Base-by-base conservation (phyloP, 176 grass and related monocot species). In the Oryza glumipatula region DNA sequence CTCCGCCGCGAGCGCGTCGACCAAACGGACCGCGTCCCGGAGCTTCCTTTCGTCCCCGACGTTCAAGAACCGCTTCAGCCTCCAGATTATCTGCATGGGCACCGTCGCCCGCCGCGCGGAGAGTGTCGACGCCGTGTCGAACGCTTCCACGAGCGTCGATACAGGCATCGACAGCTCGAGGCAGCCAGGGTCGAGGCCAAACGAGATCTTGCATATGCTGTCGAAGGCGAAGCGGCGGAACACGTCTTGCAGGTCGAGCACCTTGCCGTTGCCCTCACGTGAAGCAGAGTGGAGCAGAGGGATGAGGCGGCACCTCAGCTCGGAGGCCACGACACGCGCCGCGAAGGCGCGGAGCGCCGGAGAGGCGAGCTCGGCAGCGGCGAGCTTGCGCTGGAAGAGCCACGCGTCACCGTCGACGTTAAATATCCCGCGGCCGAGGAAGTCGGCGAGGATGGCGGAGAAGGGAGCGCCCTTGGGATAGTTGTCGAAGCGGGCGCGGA, bases 351-450 rank as follows among this genome's bases (percentile, higher is more conserved):
- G 72, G 21, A 97, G 74, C 28, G 70, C 82, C 11, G 86, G 80
- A 9, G 89, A 79, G 0, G 86, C 60, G 3, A 97, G 82, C 85
- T 97, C 89, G 24, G 87, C 74, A 10, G 90, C 84, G 39, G 94
- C 91, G 28, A 97, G 76, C 89, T 92, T 97, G 13, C 94, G 80
- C 88, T 97, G 94, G 82, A 94, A 88, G 9, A 89, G 73, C 94
- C 91, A 97, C 0, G 83, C 74, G 63, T 97, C 91, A 0, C 94
- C 94, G 76, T 97, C 94, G 60, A 92, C 89, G 87, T 97, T 97
- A 13, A 97, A 97, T n/a, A 97, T 97, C 0, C 94, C 94, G 75
- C 88, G 84, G 87, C 94, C 94, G 78, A 97, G 91, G 54, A 97
- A 88, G 81, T 97, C 94, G 51, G 84, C 87, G 82, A 97, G 90